Base-by-base conservation (phyloP, 2,329 filamentous ascomycete genomes). In the Pseudofabraea citricarpa region DNA sequence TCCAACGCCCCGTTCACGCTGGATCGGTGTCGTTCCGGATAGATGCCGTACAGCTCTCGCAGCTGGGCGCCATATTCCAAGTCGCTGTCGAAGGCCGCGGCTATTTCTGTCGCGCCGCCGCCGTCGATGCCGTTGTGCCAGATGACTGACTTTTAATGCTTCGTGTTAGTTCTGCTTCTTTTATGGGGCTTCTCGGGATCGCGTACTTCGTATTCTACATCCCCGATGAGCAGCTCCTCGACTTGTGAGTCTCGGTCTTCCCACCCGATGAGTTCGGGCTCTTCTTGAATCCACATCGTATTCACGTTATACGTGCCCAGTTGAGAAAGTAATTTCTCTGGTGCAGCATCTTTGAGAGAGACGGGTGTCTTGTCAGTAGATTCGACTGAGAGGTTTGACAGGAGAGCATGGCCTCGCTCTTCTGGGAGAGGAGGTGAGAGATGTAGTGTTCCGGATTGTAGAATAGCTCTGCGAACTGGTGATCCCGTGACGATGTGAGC, bases 81-180 rank as follows among this genome's bases (percentile, higher is more conserved):
- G 26, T 33, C 36, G 6, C 27, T 53, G 18, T 62, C 52, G 26
- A 69, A 70, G 3, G 54, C 60, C 3, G 55, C 52, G 9, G 56
- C 54, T 8, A 72, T 67, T 0, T 58, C 55, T 16, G 54, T 45
- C 3, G 61, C 55, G 4, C 60, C 56, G 21, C 63, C 53, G 2
- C 56, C 48, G 46, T 69, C 67, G 24, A 72, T 57, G 0, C 68
- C 69, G 19, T 65, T 64, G 18, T 65, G 60, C 69, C 69, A 72
- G 22, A 72, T 64, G 2, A 68, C 62, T 0, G 68, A 66, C 68
- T 70, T 23, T 42, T 51, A n/a, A n/a, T n/a, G n/a, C n/a, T n/a
- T n/a, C n/a, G n/a, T n/a, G n/a, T n/a, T n/a, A n/a, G n/a, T n/a
- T n/a, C n/a, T n/a, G n/a, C n/a, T n/a, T n/a, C n/a, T n/a, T n/a